These are phyloP conservation scores for Pelargonium australe DNA, from an alignment of 441 rosid species.

Conservation along the genomic window DNA sequence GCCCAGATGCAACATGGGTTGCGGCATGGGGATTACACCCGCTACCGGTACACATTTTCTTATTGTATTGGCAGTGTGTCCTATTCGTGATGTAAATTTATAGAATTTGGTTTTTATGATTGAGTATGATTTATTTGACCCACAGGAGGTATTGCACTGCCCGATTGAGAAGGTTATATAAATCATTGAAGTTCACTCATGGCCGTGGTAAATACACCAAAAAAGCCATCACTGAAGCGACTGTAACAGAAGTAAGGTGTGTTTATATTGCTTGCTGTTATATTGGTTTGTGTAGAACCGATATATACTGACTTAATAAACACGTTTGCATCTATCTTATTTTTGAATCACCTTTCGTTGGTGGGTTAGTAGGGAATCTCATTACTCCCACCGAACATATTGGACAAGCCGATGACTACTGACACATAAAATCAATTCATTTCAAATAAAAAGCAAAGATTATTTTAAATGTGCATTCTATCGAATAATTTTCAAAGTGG, in stretches of 20 bases:
- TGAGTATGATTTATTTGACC: conserved; percentile 16
- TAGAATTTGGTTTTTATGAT: conserved; percentile 1
- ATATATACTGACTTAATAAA: background rate
- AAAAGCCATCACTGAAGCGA: conserved; percentile 59
- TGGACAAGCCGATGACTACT: background rate
- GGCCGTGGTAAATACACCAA: conserved; percentile 84
- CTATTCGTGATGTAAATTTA: background rate
- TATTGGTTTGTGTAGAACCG: background rate
- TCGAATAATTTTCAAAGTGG: conserved; percentile 15
- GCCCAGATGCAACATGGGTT: conserved; percentile 98
- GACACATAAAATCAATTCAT: background rate
- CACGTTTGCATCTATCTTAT: background rate
- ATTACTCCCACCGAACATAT: background rate
- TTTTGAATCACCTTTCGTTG: background rate
- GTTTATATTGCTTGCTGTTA: conserved; percentile 1
- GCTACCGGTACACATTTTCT: conserved; percentile 55
- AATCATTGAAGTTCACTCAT: conserved; percentile 88
- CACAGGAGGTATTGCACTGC: conserved; percentile 95
- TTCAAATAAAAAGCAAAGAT: background rate
- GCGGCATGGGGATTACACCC: conserved; percentile 89
- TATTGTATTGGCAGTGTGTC: background rate
- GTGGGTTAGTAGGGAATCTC: background rate
- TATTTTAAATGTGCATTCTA: background rate
- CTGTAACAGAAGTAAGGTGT: conserved; percentile 92
- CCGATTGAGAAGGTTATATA: conserved; percentile 85